These are phyloP conservation scores for Athelia psychrophila DNA, from an alignment of 1,284 basidiomycete genomes.

Conservation along the genomic window DNA sequence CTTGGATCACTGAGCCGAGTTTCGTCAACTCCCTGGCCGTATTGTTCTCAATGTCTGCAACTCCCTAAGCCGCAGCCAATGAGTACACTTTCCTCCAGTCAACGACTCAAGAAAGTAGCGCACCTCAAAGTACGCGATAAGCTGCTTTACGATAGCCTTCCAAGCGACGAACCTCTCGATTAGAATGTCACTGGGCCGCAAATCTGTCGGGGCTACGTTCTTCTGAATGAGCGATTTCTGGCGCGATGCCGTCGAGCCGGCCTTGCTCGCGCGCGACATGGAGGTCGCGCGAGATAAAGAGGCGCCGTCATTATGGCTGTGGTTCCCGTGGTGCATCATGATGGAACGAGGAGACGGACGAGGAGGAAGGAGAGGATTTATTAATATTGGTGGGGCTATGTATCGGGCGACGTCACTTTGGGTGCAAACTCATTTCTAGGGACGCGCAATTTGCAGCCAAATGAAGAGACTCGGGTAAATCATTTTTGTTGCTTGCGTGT, in stretches of 20 bases:
- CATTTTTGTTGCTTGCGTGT: background rate
- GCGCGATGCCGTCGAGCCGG: slow-evolving; percentile 68
- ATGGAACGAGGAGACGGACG: background rate
- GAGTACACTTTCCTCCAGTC: background rate
- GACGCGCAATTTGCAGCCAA: too few species aligned
- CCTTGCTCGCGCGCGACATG: slow-evolving; percentile 58
- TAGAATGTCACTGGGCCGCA: slow-evolving; percentile 93
- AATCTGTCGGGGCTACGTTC: slow-evolving; percentile 86
- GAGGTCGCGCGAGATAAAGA: slow-evolving; percentile 70
- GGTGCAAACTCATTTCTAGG: too few species aligned
- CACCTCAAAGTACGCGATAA: slow-evolving; percentile 81
- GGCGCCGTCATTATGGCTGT: slow-evolving; percentile 36
- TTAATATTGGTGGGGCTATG: background rate
- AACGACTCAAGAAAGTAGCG: background rate
- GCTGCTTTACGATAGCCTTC: slow-evolving; percentile 96
- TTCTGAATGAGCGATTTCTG: slow-evolving; percentile 88
- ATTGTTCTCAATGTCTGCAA: slow-evolving; percentile 95
- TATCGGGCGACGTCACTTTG: background rate
- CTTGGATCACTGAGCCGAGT: slow-evolving; percentile 96
- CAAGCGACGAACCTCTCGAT: slow-evolving; percentile 93
- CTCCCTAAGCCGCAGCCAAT: slow-evolving; percentile 48
- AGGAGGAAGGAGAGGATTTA: background rate
- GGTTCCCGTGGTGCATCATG: slow-evolving; percentile 23
- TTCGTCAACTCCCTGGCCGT: slow-evolving; percentile 94
- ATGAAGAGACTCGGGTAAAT: background rate